Conservation (phyloP, 129 eudicot species). For the Artemisia argyi region DNA sequence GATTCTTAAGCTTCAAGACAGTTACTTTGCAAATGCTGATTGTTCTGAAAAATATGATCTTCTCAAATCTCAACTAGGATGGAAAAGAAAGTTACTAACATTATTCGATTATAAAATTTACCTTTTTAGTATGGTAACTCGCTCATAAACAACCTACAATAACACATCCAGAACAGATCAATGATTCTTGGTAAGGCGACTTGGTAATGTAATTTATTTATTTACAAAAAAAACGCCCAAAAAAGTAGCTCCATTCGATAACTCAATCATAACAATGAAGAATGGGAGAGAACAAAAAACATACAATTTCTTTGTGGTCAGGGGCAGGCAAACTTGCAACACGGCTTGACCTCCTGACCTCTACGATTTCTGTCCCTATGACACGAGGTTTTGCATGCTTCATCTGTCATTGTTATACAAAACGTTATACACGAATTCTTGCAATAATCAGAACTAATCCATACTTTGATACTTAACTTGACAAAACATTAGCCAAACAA, state of each 20-base stretch:
- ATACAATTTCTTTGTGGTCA: slow-evolving; percentile 61
- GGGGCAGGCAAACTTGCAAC: slow-evolving; percentile 71
- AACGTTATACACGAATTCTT: not conserved
- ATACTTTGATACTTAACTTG: not conserved
- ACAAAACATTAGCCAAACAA: not conserved
- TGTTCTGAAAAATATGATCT: not conserved
- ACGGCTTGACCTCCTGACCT: slow-evolving; percentile 85
- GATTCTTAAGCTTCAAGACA: not conserved
- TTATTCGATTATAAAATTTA: slow-evolving; percentile 3
- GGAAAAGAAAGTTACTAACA: not conserved
- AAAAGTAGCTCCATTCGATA: no score
- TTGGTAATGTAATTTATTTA: no score
- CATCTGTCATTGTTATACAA: slow-evolving; percentile 43
- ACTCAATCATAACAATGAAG: not conserved
- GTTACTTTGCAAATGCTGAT: not conserved
- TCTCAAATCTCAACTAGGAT: not conserved
- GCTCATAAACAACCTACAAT: slow-evolving; percentile 55
- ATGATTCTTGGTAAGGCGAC: not conserved
- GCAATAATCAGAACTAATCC: no score
- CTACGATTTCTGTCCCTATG: slow-evolving; percentile 57
- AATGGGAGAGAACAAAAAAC: not conserved
- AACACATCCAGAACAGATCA: not conserved
- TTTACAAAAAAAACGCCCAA: no score
- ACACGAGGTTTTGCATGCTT: slow-evolving; percentile 63
- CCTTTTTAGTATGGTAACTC: slow-evolving; percentile 52